phyloP scores from a whole-genome alignment of 306 rosid species.

The Prunus mira region DNA sequence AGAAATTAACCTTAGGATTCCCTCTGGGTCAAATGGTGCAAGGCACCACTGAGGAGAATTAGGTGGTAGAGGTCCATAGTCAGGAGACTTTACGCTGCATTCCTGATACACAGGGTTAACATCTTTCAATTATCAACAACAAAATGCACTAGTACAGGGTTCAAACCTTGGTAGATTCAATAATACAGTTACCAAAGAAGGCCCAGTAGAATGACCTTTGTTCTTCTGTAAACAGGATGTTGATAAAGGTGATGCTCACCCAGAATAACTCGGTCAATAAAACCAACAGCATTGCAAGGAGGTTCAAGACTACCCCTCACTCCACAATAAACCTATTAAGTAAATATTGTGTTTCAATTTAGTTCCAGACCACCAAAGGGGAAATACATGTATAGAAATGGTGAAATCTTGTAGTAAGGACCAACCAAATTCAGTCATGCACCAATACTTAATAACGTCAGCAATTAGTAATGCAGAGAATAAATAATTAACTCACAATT shows the following conservation, averaged over 20 bases:
- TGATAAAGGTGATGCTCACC: conserved; percentile 71
- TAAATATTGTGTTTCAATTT: conserved; percentile 6
- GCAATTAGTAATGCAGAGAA: conserved; percentile 1
- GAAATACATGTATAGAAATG: not conserved
- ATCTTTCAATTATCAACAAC: conserved; percentile 11
- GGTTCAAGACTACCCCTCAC: conserved; percentile 77
- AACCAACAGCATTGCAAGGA: conserved; percentile 76
- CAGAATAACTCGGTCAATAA: conserved; percentile 58
- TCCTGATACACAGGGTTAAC: conserved; percentile 43
- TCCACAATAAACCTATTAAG: conserved; percentile 57
- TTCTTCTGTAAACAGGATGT: conserved; percentile 74
- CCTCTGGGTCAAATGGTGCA: conserved; percentile 86
- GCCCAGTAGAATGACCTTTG: conserved; percentile 42
- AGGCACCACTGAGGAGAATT: conserved; percentile 73
- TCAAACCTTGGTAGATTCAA: conserved; percentile 17
- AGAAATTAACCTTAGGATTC: conserved; percentile 56
- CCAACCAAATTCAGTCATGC: not conserved
- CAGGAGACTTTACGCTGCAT: conserved; percentile 76
- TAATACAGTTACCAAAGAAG: conserved; percentile 17
- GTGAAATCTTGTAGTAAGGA: not conserved
- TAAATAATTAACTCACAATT: conserved; percentile 42
- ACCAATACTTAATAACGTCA: not conserved
- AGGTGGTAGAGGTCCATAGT: conserved; percentile 71
- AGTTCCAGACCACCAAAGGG: conserved; percentile 11
- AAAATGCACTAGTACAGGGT: not conserved